phyloP scores from a whole-genome alignment of 495 filamentous ascomycete species.

The Xylaria longipes region DNA sequence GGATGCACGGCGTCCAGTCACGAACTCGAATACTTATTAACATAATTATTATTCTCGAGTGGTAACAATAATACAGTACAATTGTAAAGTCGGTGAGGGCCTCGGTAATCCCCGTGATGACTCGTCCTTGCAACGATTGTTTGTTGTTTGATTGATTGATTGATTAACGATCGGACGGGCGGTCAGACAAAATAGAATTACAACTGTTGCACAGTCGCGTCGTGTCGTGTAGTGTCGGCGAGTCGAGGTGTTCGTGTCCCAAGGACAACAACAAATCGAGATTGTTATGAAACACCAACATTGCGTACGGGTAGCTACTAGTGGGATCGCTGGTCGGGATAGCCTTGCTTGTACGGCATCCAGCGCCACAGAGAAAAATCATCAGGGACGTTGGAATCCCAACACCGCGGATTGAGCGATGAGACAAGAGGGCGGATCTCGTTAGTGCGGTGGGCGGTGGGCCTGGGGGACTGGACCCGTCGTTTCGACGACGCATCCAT shows the following conservation, averaged over 20 bases:
- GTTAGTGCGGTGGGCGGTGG: conserved; percentile 7
- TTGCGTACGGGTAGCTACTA: neutral
- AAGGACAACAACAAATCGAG: neutral
- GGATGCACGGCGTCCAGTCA: neutral
- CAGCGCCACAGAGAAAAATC: neutral
- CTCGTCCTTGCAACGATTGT: neutral
- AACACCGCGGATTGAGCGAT: conserved; percentile 12
- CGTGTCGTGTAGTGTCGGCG: neutral
- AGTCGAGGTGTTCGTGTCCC: neutral
- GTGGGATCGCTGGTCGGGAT: conserved; percentile 14
- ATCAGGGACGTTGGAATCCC: conserved; percentile 3
- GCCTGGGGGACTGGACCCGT: neutral
- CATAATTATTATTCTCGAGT: neutral
- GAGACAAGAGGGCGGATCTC: conserved; percentile 16
- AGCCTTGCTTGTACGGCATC: neutral
- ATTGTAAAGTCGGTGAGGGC: conserved; percentile 13
- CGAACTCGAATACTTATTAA: neutral
- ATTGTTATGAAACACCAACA: neutral
- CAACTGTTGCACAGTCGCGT: neutral
- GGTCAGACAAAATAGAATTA: conserved; percentile 3
- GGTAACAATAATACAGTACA: neutral
- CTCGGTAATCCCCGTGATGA: conserved; percentile 10
- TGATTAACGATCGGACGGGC: neutral
- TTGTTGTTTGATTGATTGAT: neutral
- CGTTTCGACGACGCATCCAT: conserved; percentile 12